These are phyloP conservation scores for Mycosphaerelloides madeirae DNA, from an alignment of 2,329 filamentous ascomycete genomes.

Conservation along the genomic window DNA sequence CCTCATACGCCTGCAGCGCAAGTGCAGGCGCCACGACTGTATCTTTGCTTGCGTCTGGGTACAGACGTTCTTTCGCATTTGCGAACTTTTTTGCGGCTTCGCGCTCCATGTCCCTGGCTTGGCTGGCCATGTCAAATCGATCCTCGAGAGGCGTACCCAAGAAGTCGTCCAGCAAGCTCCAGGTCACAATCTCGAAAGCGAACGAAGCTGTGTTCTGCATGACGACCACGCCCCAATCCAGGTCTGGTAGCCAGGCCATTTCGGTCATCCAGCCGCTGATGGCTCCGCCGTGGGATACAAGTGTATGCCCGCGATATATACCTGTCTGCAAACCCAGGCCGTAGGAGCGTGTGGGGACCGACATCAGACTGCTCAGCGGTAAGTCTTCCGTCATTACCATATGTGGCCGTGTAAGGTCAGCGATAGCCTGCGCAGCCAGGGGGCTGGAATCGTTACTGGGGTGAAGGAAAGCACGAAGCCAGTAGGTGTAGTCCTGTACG, in stretches of 20 bases:
- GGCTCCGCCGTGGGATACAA: conserved; percentile 43
- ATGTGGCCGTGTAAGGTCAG: conserved; percentile 9
- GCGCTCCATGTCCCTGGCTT: background rate
- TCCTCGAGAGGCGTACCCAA: conserved; percentile 5
- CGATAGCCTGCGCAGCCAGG: conserved; percentile 7
- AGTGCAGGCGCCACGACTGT: background rate
- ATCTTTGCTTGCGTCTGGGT: background rate
- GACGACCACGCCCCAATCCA: conserved; percentile 40
- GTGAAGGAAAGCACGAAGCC: conserved; percentile 48
- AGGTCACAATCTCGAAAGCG: conserved; percentile 2
- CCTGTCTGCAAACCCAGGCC: conserved; percentile 39
- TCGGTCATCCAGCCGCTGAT: conserved; percentile 44
- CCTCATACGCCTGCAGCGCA: conserved; percentile 2
- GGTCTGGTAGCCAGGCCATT: conserved; percentile 43
- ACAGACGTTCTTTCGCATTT: conserved; percentile 5
- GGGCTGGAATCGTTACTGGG: conserved; percentile 6
- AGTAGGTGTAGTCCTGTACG: conserved; percentile 49
- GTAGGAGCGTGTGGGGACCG: conserved; percentile 36
- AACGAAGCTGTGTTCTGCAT: conserved; percentile 20
- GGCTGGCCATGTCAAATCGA: conserved; percentile 4
- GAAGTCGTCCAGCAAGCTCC: conserved; percentile 5
- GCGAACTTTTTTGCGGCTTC: conserved; percentile 3
- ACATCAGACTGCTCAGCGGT: too few relatives aligned
- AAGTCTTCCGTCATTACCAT: conserved; percentile 1
- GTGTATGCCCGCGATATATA: conserved; percentile 41